Evolutionary conservation across 2,329 filamentous ascomycete genomes (phyloP).

Genomic region (Fonsecaea monophora): DNA sequence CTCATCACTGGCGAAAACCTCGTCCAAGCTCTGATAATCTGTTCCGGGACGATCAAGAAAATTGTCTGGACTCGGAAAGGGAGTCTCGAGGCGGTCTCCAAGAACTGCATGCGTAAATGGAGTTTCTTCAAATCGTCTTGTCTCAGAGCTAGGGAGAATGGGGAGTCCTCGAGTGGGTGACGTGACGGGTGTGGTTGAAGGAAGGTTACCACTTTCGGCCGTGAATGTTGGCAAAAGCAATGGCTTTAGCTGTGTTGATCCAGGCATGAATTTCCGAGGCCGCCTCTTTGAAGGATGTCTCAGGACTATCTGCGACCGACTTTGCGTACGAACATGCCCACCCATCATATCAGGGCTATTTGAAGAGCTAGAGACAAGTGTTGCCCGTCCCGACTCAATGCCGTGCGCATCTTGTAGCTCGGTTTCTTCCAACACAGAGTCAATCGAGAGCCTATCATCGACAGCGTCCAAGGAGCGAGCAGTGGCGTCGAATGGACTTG

Average conservation of each 20-base stretch:
- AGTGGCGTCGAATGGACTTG: slow-evolving; percentile 11
- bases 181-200: slow-evolving; percentile 30
- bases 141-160: neutral
- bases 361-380: slow-evolving; percentile 25
- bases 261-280: slow-evolving; percentile 47
- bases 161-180: slow-evolving; percentile 29
- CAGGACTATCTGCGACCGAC: slow-evolving; percentile 17
- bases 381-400: slow-evolving; percentile 34
- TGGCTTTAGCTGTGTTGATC: slow-evolving; percentile 46
- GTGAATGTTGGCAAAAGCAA: slow-evolving; percentile 44
- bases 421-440: slow-evolving; percentile 40
- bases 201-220: slow-evolving; percentile 33
- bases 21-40: slow-evolving; percentile 33
- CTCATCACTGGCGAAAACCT: slow-evolving; percentile 29
- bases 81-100: slow-evolving; percentile 42
- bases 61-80: slow-evolving; percentile 16
- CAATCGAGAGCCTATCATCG: slow-evolving; percentile 37
- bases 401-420: slow-evolving; percentile 38
- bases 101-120: neutral
- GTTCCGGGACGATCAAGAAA: slow-evolving; percentile 13
- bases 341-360: slow-evolving; percentile 23
- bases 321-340: slow-evolving; percentile 14
- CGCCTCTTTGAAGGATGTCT: slow-evolving; percentile 40
- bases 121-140: neutral
- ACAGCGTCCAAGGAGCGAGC: slow-evolving; percentile 14